Base-by-base conservation (phyloP, 2,329 filamentous ascomycete genomes). In the Diplodia sapinea region DNA sequence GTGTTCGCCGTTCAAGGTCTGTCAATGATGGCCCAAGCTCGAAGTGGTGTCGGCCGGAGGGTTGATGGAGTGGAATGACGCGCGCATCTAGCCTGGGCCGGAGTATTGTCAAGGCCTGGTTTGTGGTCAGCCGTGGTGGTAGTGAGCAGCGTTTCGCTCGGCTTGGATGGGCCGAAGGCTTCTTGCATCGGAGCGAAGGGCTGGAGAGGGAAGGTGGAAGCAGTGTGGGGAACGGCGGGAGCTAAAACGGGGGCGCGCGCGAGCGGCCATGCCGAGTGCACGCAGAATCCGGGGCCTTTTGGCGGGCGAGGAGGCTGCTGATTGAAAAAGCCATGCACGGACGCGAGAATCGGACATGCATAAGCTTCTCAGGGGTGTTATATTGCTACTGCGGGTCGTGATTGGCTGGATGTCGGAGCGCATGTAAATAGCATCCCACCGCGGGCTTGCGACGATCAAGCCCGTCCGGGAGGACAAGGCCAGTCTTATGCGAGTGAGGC, bases 151-250 rank as follows among this genome's bases (percentile, higher is more conserved):
- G 31, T 26, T 40, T 43, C 31, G 43, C 1, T 49, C 59, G 59
- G 43, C 26, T 33, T 15, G 57, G 12, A 20, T 33, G 40, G 57
- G 36, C 56, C 56, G 56, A 59, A 47, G 8, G 23, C 4, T 38
- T 40, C n/a, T 5, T 38, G 59, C 59, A 31, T 51, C 59, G 59
- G 59, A 63, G 59, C 59, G 59, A 51, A 8, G n/a, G 6, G 43
- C 59, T 52, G 47, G n/a, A 63, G 43, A 51, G 20, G 59, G 59
- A 63, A 63, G 59, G 59, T 63, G 59, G 26, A 43, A 63, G 38
- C 7, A 38, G 29, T 61, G 57, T 61, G 59, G 47, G 47, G 59
- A 63, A 51, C 36, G n/a, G n/a, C 13, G 12, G 31, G 20, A 31
- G 11, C 43, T 49, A 61, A 17, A 38, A 20, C 17, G 59, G 40